Evolutionary conservation across 139 green algal genomes (phyloP).

Genomic region (Chlorella sorokiniana): DNA sequence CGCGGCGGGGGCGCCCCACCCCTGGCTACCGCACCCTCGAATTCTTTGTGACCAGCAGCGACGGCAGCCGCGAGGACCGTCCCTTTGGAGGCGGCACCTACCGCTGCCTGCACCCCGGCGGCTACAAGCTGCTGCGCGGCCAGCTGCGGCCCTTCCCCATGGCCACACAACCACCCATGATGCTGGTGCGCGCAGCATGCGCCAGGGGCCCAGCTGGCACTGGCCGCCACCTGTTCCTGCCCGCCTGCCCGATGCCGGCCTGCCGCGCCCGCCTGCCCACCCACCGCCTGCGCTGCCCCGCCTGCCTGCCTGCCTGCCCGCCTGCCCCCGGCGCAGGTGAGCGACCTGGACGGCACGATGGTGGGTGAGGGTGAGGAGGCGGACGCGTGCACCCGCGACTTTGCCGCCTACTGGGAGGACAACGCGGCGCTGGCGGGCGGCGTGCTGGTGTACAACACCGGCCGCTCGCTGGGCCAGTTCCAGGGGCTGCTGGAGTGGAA

Average conservation of each 20-base stretch:
- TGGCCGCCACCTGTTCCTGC: not conserved
- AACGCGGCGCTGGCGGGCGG: conserved; percentile 62
- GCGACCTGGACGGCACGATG: conserved; percentile 91
- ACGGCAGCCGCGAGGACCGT: conserved; percentile 40
- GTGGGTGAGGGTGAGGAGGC: conserved; percentile 61
- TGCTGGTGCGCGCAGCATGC: conserved; percentile 62
- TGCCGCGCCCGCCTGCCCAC: not conserved
- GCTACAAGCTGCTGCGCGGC: conserved; percentile 70
- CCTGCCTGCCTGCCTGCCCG: not conserved
- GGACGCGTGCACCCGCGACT: conserved; percentile 53
- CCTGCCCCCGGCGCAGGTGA: conserved; percentile 52
- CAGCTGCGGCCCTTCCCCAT: conserved; percentile 62
- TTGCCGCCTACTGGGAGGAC: conserved; percentile 83
- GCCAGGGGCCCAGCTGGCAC: not conserved
- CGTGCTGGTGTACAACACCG: conserved; percentile 88
- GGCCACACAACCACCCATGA: conserved; percentile 53
- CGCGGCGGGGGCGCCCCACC: not conserved
- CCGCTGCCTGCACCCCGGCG: conserved; percentile 49
- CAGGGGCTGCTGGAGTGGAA: conserved; percentile 73
- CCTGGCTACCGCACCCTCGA: conserved; percentile 36
- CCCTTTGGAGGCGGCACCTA: conserved; percentile 47
- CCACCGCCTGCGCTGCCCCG: not conserved
- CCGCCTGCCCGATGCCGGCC: too few relatives aligned
- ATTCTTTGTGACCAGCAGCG: conserved; percentile 48
- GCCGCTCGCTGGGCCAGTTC: conserved; percentile 80